These are phyloP conservation scores for Luffa acutangula DNA, from an alignment of 306 rosid species.

Conservation along the genomic window DNA sequence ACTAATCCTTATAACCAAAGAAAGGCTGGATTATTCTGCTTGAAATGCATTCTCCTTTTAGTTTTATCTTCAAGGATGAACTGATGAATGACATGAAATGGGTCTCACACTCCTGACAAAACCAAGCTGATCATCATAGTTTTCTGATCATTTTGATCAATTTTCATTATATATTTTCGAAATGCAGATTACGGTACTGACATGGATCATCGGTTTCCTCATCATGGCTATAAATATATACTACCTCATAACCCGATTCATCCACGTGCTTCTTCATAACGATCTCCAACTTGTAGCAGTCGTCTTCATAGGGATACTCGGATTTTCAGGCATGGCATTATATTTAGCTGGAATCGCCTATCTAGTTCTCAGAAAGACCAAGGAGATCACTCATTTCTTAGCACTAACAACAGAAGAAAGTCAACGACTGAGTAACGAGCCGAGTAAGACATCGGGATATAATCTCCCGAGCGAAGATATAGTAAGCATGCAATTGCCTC, in stretches of 20 bases:
- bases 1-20: background rate
- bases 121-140: background rate
- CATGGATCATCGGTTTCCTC: constrained; percentile 61
- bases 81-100: background rate
- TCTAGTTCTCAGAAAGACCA: constrained; percentile 64
- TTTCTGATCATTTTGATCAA: background rate
- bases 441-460: constrained; percentile 29
- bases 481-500: constrained; percentile 86
- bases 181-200: constrained; percentile 55
- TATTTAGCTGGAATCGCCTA: constrained; percentile 72
- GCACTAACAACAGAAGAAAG: constrained; percentile 59
- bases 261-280: constrained; percentile 58
- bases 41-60: background rate
- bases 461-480: constrained; percentile 64
- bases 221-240: constrained; percentile 78
- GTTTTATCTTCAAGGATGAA: background rate
- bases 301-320: constrained; percentile 66
- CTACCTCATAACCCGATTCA: constrained; percentile 53
- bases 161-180: background rate
- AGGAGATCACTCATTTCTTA: constrained; percentile 41
- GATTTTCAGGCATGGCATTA: constrained; percentile 62
- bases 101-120: background rate
- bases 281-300: constrained; percentile 31
- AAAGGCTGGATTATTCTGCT: background rate
- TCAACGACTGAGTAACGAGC: constrained; percentile 31